phyloP scores from a whole-genome alignment of 1,284 basidiomycete species.

The Cutaneotrichosporon mucoides region DNA sequence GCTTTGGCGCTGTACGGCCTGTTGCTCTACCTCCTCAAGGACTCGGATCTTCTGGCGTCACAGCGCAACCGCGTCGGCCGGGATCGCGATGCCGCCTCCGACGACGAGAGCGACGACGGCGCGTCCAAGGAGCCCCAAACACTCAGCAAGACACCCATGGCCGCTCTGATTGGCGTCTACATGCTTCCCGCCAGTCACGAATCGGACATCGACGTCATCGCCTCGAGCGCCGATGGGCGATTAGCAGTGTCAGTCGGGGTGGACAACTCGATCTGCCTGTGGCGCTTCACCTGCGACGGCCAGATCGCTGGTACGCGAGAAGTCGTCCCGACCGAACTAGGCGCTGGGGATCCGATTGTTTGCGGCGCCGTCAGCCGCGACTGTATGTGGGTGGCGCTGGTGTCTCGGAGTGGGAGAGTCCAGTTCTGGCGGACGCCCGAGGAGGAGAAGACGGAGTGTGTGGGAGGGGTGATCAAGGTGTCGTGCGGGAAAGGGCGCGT shows the following conservation, averaged over 20 bases:
- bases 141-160: not conserved
- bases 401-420: constrained; percentile 6
- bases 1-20: constrained; percentile 70
- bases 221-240: constrained; percentile 61
- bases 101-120: constrained; percentile 14
- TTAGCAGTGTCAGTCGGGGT: constrained; percentile 67
- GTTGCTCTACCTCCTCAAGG: constrained; percentile 83
- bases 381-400: constrained; percentile 11
- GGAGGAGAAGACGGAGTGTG: constrained; percentile 11
- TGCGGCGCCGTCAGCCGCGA: constrained; percentile 21
- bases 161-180: constrained; percentile 51
- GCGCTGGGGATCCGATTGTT: constrained; percentile 23
- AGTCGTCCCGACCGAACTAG: constrained; percentile 15
- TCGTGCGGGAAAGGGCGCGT: constrained; percentile 1
- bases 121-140: not conserved
- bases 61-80: constrained; percentile 59
- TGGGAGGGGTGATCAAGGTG: not conserved
- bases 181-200: constrained; percentile 70
- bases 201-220: constrained; percentile 77
- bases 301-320: constrained; percentile 28
- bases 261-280: constrained; percentile 55
- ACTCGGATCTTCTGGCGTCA: constrained; percentile 82
- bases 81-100: constrained; percentile 16
- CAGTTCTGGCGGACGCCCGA: constrained; percentile 17
- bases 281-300: constrained; percentile 32